Base-by-base conservation (phyloP, 1,284 basidiomycete species). In the Sanguinoderma infundibulare region DNA sequence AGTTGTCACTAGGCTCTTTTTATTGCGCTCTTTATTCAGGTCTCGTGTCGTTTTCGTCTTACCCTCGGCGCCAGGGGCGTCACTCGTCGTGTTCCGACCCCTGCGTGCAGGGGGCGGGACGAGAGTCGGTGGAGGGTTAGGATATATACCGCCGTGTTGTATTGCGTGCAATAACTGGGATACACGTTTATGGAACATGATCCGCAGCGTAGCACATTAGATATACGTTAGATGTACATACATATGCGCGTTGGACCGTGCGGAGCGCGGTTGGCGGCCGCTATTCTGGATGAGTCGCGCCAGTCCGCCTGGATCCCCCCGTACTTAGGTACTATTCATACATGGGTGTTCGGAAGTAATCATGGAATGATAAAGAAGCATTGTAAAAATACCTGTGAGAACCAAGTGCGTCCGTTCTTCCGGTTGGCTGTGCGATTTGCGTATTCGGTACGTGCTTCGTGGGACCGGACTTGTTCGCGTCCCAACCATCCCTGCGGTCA, bases 51-150 rank as follows among this genome's bases (percentile, higher is more conserved):
- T 58, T 47, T 55, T 59, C 55, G 39, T 53, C 58, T 58, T 49
- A 34, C 56, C 68, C 67, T 69, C 68, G 40, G 57, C 69, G 69
- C 70, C 66, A 62, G 69, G 56, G 67, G 67, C 64, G 68, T 67
- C 63, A 53, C 60, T 51, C 58, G 60, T 57, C 57, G 53, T 59
- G 56, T 62, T 55, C 60, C 60, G 40, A 60, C 59, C 62, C 62
- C 63, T 68, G 69, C 71, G 34, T 71, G 70, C 69, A 64, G 60
- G 57, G 68, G 69, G 65, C 55, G 56, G 64, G 63, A 14, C 51
- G 44, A 60, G 60, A 61, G 67, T 63, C 66, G 64, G 60, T 64
- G 65, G 68, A 65, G 60, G 62, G 56, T 46, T 39, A 30, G 26
- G 42, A 30, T 46, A 38, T 28, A 49, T 57, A 53, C 36, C 55